phyloP scores from a whole-genome alignment of 176 grass and related monocot species.

The Areca catechu region DNA sequence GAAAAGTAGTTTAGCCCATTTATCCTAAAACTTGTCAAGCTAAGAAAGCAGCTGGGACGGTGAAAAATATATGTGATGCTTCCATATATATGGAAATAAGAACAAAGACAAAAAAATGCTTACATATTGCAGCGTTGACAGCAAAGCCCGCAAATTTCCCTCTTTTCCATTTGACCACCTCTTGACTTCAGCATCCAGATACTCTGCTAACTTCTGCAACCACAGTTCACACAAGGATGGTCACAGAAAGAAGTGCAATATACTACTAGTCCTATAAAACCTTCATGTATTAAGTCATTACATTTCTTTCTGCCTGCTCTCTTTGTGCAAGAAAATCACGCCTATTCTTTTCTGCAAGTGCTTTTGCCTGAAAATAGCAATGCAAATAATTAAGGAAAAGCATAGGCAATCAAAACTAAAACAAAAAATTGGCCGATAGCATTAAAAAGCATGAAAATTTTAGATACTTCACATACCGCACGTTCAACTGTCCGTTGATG shows the following conservation, averaged over 20 bases:
- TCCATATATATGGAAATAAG: background rate
- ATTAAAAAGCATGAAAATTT: constrained; percentile 5
- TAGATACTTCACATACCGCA: constrained; percentile 36
- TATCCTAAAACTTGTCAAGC: no score
- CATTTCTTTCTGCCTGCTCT: constrained; percentile 40
- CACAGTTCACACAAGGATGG: constrained; percentile 5
- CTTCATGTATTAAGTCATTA: constrained; percentile 31
- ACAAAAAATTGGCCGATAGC: no score
- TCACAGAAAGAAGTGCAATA: constrained; percentile 13
- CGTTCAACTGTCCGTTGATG: constrained; percentile 81
- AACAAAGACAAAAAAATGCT: constrained; percentile 15
- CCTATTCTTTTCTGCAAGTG: constrained; percentile 40
- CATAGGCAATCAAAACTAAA: background rate
- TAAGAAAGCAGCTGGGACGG: no score
- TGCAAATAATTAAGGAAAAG: background rate
- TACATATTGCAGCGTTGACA: constrained; percentile 98
- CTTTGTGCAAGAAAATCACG: constrained; percentile 10
- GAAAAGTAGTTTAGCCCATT: no score
- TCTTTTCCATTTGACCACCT: constrained; percentile 99
- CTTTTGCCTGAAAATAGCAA: constrained; percentile 53
- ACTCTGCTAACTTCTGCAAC: constrained; percentile 85
- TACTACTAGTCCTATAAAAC: constrained; percentile 1
- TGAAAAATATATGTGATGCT: no score
- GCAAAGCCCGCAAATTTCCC: constrained; percentile 92
- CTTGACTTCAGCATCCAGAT: constrained; percentile 90